phyloP scores from a whole-genome alignment of 1,139 yeast species.

The Pichia sp. region DNA sequence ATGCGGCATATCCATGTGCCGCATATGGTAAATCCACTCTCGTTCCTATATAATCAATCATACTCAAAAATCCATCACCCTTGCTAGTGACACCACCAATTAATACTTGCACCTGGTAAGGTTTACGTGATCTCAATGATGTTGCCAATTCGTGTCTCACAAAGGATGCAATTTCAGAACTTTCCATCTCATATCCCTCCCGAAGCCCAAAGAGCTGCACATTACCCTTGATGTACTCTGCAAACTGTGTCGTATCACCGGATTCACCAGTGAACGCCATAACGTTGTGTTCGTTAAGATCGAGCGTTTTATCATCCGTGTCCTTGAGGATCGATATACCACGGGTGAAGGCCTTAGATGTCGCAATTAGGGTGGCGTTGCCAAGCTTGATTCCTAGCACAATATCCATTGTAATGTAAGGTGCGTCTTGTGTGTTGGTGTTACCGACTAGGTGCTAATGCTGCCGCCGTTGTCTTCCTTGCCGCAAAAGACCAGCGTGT shows the following conservation, averaged over 20 bases:
- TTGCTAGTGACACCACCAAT: slow-evolving; percentile 71
- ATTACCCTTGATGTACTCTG: slow-evolving; percentile 90
- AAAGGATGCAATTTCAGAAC: slow-evolving; percentile 81
- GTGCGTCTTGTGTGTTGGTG: neutral
- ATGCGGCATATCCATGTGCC: slow-evolving; percentile 96
- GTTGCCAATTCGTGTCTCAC: slow-evolving; percentile 85
- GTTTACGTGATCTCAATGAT: slow-evolving; percentile 83
- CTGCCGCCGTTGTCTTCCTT: too few species aligned
- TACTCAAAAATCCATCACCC: slow-evolving; percentile 66
- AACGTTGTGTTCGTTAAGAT: slow-evolving; percentile 66
- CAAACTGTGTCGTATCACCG: slow-evolving; percentile 96
- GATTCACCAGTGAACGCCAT: slow-evolving; percentile 94
- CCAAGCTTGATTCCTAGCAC: slow-evolving; percentile 77
- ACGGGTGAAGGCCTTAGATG: slow-evolving; percentile 89
- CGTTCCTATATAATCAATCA: slow-evolving; percentile 94
- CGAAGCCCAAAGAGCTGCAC: slow-evolving; percentile 83
- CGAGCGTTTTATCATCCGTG: slow-evolving; percentile 82
- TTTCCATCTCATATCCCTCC: slow-evolving; percentile 74
- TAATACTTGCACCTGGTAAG: slow-evolving; percentile 87
- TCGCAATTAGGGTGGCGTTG: slow-evolving; percentile 79
- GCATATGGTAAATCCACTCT: slow-evolving; percentile 89
- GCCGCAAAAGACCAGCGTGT: too few species aligned
- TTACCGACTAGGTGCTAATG: too few species aligned
- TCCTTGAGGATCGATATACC: slow-evolving; percentile 87
- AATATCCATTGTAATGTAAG: slow-evolving; percentile 87